These are phyloP conservation scores for Pistacia atlantica DNA, from an alignment of 345 rosid genomes.

Conservation along the genomic window DNA sequence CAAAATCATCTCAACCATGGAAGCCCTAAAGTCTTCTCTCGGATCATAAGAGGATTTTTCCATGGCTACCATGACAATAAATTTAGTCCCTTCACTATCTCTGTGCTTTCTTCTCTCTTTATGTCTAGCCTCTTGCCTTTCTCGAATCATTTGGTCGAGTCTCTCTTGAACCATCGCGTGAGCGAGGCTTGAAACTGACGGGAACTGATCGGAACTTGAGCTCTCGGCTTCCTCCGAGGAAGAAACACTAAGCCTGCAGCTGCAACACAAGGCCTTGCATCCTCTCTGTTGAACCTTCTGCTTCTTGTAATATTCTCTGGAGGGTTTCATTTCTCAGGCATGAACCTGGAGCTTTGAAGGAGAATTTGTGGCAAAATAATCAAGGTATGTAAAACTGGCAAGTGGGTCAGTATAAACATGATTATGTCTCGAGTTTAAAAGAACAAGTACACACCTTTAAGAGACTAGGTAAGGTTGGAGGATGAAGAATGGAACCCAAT, in stretches of 20 bases:
- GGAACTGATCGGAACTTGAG: slow-evolving; percentile 41
- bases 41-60: slow-evolving; percentile 82
- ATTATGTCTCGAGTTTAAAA: slow-evolving; percentile 47
- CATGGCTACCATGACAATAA: slow-evolving; percentile 84
- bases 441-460: slow-evolving; percentile 4
- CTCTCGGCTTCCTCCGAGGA: slow-evolving; percentile 58
- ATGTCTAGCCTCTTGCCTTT: slow-evolving; percentile 48
- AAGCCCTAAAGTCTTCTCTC: slow-evolving; percentile 72
- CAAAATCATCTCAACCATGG: slow-evolving; percentile 81
- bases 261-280: slow-evolving; percentile 70
- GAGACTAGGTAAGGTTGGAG: slow-evolving; percentile 39
- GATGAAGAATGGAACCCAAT: slow-evolving; percentile 37
- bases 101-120: slow-evolving; percentile 36
- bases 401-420: slow-evolving; percentile 45
- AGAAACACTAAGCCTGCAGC: slow-evolving; percentile 72
- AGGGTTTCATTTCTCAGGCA: slow-evolving; percentile 31
- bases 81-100: slow-evolving; percentile 42
- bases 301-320: slow-evolving; percentile 35
- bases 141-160: slow-evolving; percentile 78
- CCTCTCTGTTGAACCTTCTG: slow-evolving; percentile 50
- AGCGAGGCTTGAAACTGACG: slow-evolving; percentile 70
- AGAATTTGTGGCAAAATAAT: slow-evolving; percentile 25
- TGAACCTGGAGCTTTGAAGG: slow-evolving; percentile 20
- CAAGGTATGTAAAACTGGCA: slow-evolving; percentile 36
- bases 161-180: slow-evolving; percentile 91